phyloP scores from a whole-genome alignment of 306 rosid genomes.

The Pyrus pyrifolia region DNA sequence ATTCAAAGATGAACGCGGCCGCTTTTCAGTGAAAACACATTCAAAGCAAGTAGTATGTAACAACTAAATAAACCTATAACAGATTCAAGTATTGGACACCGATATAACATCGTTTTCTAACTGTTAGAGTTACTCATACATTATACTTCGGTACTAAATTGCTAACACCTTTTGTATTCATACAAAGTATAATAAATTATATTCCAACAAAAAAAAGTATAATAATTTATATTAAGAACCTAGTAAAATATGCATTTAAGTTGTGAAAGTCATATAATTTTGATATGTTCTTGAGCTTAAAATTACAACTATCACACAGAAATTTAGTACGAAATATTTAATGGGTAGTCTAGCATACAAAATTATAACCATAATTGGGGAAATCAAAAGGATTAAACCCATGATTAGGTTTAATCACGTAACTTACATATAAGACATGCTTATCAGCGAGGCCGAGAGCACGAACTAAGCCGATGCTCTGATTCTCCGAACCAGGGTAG shows the following conservation, averaged over 20 bases:
- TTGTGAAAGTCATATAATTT: not conserved
- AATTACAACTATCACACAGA: not conserved
- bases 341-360: not conserved
- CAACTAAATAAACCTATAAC: not conserved
- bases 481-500: constrained; percentile 65
- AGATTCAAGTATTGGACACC: not conserved
- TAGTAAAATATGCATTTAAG: not conserved
- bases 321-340: not conserved
- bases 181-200: not conserved
- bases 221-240: not conserved
- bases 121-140: not conserved
- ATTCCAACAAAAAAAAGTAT: not conserved
- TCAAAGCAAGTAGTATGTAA: not conserved
- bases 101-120: not conserved
- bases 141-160: not conserved
- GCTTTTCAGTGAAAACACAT: not conserved
- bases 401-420: not conserved
- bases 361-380: not conserved
- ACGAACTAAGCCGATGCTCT: constrained; percentile 80
- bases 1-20: not conserved
- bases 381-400: not conserved
- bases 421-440: constrained; percentile 56
- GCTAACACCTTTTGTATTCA: not conserved
- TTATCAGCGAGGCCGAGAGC: constrained; percentile 82
- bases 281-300: not conserved